Evolutionary conservation across 306 rosid species (phyloP).

Genomic region (Quercus ilex): DNA sequence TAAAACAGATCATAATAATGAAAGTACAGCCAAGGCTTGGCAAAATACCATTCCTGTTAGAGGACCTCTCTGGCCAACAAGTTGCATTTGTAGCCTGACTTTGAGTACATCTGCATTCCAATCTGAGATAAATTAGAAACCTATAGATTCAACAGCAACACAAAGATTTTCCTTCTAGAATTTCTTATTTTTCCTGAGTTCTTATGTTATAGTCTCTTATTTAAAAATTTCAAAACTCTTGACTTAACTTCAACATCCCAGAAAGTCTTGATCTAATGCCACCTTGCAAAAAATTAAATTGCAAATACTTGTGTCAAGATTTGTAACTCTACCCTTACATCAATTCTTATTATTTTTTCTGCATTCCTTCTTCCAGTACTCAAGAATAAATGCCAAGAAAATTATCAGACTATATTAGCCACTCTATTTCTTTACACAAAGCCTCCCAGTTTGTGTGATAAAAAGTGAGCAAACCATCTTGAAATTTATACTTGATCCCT

Average conservation of each 20-base stretch:
- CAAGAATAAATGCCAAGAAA: conserved; percentile 5
- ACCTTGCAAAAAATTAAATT: not conserved
- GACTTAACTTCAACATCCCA: conserved; percentile 11
- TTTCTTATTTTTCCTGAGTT: not conserved
- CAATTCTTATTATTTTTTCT: not conserved
- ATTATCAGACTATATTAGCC: not conserved
- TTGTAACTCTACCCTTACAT: not conserved
- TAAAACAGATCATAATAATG: conserved; percentile 23
- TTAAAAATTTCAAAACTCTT: conserved; percentile 8
- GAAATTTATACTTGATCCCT: not conserved
- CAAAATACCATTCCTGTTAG: conserved; percentile 80
- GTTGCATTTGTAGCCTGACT: conserved; percentile 99
- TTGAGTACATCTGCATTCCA: conserved; percentile 83
- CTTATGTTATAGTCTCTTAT: not conserved
- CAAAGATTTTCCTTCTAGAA: not conserved
- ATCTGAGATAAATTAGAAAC: conserved; percentile 18
- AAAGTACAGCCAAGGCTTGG: conserved; percentile 20
- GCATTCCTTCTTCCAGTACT: not conserved
- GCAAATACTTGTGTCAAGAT: not conserved
- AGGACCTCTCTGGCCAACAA: conserved; percentile 91
- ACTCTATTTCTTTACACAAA: not conserved
- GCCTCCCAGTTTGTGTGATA: not conserved
- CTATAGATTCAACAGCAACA: not conserved
- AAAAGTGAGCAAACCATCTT: not conserved
- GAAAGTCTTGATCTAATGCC: not conserved